Conservation (phyloP, 306 rosid species). For the Potentilla sterilis region DNA sequence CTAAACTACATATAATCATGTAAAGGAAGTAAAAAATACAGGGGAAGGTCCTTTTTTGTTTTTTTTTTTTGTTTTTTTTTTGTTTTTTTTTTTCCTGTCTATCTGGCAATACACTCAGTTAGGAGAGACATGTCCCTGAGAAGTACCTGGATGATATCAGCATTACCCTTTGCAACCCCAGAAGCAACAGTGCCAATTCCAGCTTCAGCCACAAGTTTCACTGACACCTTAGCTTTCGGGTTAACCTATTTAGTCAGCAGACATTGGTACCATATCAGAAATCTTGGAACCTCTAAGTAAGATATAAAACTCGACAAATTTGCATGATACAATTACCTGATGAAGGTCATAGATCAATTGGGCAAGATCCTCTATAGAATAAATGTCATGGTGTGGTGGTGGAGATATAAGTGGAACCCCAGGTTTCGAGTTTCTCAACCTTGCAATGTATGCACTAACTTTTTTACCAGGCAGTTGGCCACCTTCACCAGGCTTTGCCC, state of each 20-base stretch:
- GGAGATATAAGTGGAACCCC: constrained; percentile 99
- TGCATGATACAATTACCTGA: constrained; percentile 62
- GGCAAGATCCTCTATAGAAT: constrained; percentile 99
- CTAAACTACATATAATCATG: background rate
- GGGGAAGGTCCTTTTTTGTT: background rate
- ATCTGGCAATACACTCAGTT: background rate
- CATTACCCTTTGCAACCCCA: constrained; percentile 98
- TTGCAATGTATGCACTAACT: constrained; percentile 97
- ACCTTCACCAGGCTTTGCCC: constrained; percentile 99
- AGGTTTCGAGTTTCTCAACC: constrained; percentile 97
- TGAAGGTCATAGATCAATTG: constrained; percentile 97
- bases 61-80: too few species aligned
- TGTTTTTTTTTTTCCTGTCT: background rate
- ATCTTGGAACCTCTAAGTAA: constrained; percentile 14
- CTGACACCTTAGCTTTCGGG: constrained; percentile 94
- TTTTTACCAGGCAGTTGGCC: constrained; percentile 98
- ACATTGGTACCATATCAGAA: constrained; percentile 23
- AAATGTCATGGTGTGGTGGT: constrained; percentile 98
- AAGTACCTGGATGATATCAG: constrained; percentile 90
- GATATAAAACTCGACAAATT: constrained; percentile 20
- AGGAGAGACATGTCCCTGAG: background rate
- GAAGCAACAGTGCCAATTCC: constrained; percentile 99
- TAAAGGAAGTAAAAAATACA: background rate
- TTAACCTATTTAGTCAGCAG: constrained; percentile 67
- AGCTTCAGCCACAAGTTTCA: constrained; percentile 96